Conservation (phyloP, 208 protist genomes). For the Trypanosoma congolense region DNA sequence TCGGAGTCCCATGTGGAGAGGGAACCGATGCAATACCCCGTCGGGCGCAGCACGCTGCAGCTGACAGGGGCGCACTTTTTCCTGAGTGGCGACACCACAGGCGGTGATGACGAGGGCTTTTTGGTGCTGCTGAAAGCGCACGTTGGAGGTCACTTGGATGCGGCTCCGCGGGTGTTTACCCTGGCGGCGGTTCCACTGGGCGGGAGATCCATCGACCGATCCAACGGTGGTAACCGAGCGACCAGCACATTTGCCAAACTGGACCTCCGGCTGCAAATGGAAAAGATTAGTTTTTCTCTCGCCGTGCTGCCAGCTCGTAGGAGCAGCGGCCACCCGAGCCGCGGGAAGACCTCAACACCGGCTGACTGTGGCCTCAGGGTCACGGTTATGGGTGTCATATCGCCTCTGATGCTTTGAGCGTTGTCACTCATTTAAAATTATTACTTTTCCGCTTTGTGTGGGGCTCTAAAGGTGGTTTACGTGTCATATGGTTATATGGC, state of each 20-base stretch:
- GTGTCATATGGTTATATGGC: no score
- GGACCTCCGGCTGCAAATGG: slow-evolving; percentile 42
- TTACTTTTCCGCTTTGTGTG: no score
- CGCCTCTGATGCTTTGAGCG: slow-evolving; percentile 16
- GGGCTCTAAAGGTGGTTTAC: no score
- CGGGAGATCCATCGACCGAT: background rate
- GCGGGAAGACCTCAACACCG: background rate
- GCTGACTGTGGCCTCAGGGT: slow-evolving; percentile 22
- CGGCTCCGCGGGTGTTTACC: slow-evolving; percentile 25
- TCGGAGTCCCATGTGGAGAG: background rate
- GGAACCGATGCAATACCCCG: slow-evolving; percentile 37
- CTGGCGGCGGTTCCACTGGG: slow-evolving; percentile 16
- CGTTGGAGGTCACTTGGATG: slow-evolving; percentile 33
- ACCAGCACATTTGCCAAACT: slow-evolving; percentile 28
- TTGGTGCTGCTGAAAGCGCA: slow-evolving; percentile 21
- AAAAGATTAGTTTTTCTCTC: slow-evolving; percentile 49
- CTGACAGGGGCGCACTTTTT: slow-evolving; percentile 41
- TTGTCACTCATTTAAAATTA: no score
- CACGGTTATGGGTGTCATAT: slow-evolving; percentile 34
- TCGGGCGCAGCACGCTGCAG: slow-evolving; percentile 45
- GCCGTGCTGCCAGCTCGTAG: slow-evolving; percentile 14
- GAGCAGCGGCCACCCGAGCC: background rate
- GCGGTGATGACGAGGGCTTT: background rate
- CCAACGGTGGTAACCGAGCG: background rate
- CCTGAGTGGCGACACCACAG: background rate